Conservation (phyloP, 495 filamentous ascomycete genomes). For the Astrocystis sublimbata region DNA sequence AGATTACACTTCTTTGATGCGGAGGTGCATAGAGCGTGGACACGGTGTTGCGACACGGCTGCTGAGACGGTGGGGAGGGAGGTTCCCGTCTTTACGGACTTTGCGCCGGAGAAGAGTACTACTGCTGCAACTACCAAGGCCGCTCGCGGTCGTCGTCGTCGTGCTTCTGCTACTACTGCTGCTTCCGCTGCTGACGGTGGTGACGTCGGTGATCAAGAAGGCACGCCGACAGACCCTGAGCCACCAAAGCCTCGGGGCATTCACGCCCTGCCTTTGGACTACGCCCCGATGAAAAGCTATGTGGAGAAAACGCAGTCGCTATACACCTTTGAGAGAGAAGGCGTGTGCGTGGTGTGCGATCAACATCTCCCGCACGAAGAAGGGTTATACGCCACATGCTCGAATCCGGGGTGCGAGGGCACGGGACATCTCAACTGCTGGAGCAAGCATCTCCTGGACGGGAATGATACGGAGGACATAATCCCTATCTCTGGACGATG, state of each 20-base stretch:
- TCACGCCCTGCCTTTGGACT: conserved; percentile 64
- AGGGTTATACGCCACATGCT: conserved; percentile 68
- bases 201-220: not conserved
- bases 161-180: too few species aligned
- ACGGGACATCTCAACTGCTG: conserved; percentile 78
- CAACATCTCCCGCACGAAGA: conserved; percentile 45
- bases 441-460: conserved; percentile 60
- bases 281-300: conserved; percentile 63
- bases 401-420: conserved; percentile 62
- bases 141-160: too few species aligned
- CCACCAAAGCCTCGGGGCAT: conserved; percentile 45
- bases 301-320: conserved; percentile 69
- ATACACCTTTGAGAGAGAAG: conserved; percentile 59
- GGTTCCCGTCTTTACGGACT: conserved; percentile 60
- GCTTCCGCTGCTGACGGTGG: too few species aligned
- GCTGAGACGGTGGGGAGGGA: conserved; percentile 48
- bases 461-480: conserved; percentile 48
- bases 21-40: conserved; percentile 71
- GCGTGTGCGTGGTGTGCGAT: conserved; percentile 65
- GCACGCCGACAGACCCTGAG: conserved; percentile 4
- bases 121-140: too few species aligned
- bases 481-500: conserved; percentile 73
- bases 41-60: conserved; percentile 55
- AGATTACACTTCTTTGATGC: conserved; percentile 74
- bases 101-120: conserved; percentile 24